Conservation (phyloP, 2,329 filamentous ascomycete species). For the Apiospora phragmitis region DNA sequence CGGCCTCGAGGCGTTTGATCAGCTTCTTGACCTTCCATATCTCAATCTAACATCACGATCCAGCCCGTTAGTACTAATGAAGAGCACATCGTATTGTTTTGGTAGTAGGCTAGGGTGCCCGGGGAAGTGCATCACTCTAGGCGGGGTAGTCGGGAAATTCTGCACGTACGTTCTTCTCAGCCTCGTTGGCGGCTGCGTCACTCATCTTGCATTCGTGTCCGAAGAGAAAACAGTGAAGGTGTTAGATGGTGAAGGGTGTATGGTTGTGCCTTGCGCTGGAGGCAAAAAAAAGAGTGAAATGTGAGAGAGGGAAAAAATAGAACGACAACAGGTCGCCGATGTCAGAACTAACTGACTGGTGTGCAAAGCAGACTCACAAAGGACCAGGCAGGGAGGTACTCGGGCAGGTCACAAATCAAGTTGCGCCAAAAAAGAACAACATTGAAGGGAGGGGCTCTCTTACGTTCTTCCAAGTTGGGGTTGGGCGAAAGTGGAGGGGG, state of each 20-base stretch:
- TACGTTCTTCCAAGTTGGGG: not conserved
- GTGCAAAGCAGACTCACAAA: not conserved
- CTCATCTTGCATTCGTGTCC: conserved; percentile 64
- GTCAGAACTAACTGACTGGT: conserved; percentile 6
- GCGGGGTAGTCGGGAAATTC: conserved; percentile 8
- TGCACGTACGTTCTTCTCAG: conserved; percentile 84
- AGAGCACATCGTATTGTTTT: not conserved
- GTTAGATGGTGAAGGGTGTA: conserved; percentile 12
- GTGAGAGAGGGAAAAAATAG: not conserved
- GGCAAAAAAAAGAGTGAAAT: conserved; percentile 2
- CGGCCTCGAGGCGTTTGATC: conserved; percentile 96
- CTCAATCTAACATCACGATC: conserved; percentile 54
- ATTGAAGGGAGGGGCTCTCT: conserved; percentile 4
- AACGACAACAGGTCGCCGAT: conserved; percentile 2
- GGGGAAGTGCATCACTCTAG: not conserved
- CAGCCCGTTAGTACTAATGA: not conserved
- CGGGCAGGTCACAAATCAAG: conserved; percentile 9
- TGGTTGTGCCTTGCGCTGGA: not conserved
- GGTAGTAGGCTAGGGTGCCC: conserved; percentile 2
- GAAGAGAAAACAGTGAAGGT: not conserved
- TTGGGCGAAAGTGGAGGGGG: not conserved
- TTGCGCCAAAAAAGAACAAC: conserved; percentile 7
- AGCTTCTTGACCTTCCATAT: conserved; percentile 99
- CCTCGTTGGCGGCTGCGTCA: conserved; percentile 83
- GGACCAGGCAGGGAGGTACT: not conserved